phyloP scores from a whole-genome alignment of 768 basidiomycete species.

The Pulveroboletus sp. region DNA sequence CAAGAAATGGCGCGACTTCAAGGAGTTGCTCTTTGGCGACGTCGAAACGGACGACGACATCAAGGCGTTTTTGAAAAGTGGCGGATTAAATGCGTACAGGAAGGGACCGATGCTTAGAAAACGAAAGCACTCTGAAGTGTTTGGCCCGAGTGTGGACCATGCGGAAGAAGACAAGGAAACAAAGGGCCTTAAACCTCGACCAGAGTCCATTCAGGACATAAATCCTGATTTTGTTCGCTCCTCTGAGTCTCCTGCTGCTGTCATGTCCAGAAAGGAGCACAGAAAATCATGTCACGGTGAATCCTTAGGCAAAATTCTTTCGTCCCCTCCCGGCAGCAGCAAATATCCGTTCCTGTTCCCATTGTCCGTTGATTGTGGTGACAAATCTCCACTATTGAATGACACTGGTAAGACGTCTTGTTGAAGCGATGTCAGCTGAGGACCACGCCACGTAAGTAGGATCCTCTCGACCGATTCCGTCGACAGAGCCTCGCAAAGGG shows the following conservation, averaged over 20 bases:
- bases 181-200: background rate
- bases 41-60: conserved; percentile 29
- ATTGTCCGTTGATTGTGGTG: background rate
- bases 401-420: conserved; percentile 12
- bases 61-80: conserved; percentile 24
- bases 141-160: conserved; percentile 11
- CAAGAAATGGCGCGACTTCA: conserved; percentile 48
- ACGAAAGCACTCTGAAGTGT: conserved; percentile 25
- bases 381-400: background rate
- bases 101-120: conserved; percentile 25
- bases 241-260: background rate
- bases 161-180: conserved; percentile 5
- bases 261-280: conserved; percentile 6
- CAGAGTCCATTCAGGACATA: background rate
- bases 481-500: conserved; percentile 43
- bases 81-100: conserved; percentile 27
- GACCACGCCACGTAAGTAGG: conserved; percentile 6
- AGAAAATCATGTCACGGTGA: conserved; percentile 19
- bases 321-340: conserved; percentile 1
- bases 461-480: conserved; percentile 3
- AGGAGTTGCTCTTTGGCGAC: conserved; percentile 40
- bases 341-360: conserved; percentile 10
- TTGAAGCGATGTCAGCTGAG: background rate
- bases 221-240: conserved; percentile 1
- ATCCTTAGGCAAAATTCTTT: conserved; percentile 6